A percentile compares a stretch with the other conserved stretches of the same genome.
Conservation (phyloP, 345 rosid species). For the Eucalyptus viminalis region DNA sequence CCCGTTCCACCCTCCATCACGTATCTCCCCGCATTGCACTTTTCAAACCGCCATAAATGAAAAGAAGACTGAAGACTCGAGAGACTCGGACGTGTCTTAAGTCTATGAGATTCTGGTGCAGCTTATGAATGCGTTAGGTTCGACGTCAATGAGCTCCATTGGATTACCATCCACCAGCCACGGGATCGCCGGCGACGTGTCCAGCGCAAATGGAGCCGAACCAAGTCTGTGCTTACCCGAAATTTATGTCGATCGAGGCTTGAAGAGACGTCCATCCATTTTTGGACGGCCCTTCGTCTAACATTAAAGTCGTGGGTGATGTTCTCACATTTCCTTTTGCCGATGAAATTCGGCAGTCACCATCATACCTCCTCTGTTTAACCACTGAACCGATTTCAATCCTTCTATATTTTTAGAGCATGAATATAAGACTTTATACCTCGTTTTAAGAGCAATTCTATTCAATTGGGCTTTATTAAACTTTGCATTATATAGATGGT, state of each 20-base stretch:
- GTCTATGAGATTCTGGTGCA: not conserved
- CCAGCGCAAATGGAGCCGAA: not conserved
- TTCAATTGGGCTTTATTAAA: not conserved
- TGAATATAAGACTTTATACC: not conserved
- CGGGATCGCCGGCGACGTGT: not conserved
- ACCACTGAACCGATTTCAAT: not conserved
- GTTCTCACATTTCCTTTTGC: not conserved
- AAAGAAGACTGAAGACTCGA: not conserved
- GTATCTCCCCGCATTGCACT: not conserved
- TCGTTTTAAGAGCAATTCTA: not conserved
- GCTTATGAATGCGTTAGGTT: not conserved
- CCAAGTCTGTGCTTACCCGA: not conserved
- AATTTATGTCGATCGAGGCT: not conserved
- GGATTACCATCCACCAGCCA: not conserved
- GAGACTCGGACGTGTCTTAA: too few species aligned
- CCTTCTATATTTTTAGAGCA: not conserved
- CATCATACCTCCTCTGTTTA: not conserved
- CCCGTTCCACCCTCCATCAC: not conserved
- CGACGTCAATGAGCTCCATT: not conserved
- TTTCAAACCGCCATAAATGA: not conserved
- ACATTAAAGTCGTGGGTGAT: not conserved
- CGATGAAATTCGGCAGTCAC: not conserved
- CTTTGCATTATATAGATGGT: not conserved
- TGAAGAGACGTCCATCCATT: not conserved
- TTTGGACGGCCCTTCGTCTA: not conserved